Percentiles rank a stretch among this genome's conserved stretches.
These are phyloP conservation scores for Plasmodium blacklocki DNA, from an alignment of 169 alveolate genomes.

Conservation along the genomic window DNA sequence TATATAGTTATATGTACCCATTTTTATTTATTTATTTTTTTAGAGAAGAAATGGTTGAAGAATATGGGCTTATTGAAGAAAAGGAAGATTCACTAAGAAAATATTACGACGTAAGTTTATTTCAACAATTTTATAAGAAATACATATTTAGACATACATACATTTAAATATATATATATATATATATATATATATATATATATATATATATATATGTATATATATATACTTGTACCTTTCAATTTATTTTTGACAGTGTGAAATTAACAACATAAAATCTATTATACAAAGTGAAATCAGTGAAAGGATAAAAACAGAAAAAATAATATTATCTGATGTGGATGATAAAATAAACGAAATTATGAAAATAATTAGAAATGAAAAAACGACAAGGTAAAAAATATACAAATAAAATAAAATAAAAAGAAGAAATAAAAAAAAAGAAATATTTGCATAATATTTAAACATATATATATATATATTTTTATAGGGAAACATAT, in stretches of 20 bases:
- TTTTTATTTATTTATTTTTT: not conserved
- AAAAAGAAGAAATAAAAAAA: not conserved
- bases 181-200: not conserved
- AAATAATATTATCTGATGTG: conserved; percentile 45
- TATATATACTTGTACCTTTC: not conserved
- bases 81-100: conserved; percentile 69
- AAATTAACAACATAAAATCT: conserved; percentile 40
- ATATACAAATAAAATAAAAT: too few species aligned
- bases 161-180: not conserved
- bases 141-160: not conserved
- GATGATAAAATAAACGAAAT: conserved; percentile 73
- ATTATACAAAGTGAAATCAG: conserved; percentile 53
- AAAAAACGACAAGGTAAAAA: conserved; percentile 55
- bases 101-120: conserved; percentile 49
- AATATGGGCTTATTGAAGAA: conserved; percentile 54
- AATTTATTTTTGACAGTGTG: conserved; percentile 14
- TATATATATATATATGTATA: not conserved
- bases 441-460: not conserved
- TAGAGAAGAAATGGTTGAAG: conserved; percentile 67
- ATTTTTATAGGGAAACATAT: conserved; percentile 41
- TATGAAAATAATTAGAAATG: conserved; percentile 58
- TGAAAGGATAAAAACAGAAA: conserved; percentile 71
- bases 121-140: not conserved
- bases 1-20: not conserved
- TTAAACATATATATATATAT: not conserved